These are phyloP conservation scores for Arctium lappa DNA, from an alignment of 129 eudicot species.

Conservation along the genomic window DNA sequence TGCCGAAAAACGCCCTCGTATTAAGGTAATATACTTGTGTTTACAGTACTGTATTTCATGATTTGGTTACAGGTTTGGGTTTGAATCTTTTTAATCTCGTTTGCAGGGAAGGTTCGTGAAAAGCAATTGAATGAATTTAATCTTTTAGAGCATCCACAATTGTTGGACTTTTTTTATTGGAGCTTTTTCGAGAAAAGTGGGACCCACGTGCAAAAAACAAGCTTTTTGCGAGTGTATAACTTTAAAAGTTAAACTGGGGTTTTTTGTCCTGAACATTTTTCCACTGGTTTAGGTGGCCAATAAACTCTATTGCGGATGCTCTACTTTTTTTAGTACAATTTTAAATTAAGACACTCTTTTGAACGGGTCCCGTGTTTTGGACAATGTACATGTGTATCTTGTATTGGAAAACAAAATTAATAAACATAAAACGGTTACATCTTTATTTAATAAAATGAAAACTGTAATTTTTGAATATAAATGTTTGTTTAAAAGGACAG, in stretches of 20 bases:
- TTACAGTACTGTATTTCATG: background rate
- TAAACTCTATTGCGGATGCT: background rate
- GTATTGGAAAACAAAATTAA: background rate
- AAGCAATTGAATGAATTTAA: conserved; percentile 35
- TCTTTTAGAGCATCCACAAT: background rate
- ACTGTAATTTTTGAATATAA: too few species aligned
- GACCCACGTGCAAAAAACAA: background rate
- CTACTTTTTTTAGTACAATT: background rate
- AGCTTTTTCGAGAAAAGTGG: background rate
- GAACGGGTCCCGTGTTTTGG: conserved; percentile 4
- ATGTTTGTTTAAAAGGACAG: too few species aligned
- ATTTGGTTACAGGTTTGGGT: background rate
- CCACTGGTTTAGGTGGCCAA: background rate
- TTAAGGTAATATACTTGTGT: conserved; percentile 44
- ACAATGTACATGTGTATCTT: conserved; percentile 18
- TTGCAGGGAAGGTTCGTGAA: conserved; percentile 77
- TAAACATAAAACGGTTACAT: too few species aligned
- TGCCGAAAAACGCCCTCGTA: conserved; percentile 91
- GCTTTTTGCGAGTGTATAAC: background rate
- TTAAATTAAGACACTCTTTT: background rate
- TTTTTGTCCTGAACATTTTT: too few species aligned
- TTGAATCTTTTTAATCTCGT: background rate
- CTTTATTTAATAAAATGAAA: too few species aligned
- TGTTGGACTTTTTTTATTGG: background rate
- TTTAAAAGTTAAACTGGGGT: background rate